A percentile compares a stretch with the other conserved stretches of the same genome.
Evolutionary conservation across 495 filamentous ascomycete genomes (phyloP).

Genomic region (Endocarpon pusillum): DNA sequence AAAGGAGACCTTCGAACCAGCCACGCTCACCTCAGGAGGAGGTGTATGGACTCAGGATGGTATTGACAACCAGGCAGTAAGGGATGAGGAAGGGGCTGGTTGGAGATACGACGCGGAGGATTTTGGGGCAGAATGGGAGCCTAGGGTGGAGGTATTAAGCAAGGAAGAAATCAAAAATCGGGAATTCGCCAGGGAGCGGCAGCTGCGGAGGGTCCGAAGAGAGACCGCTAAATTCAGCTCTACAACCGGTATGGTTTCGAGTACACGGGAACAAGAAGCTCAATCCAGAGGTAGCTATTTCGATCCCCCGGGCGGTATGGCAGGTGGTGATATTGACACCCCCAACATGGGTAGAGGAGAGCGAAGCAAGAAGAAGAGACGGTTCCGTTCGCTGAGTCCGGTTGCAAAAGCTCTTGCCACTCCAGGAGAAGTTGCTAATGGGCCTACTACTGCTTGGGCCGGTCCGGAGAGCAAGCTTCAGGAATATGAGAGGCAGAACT

Average conservation of each 20-base stretch:
- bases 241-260: slow-evolving; percentile 54
- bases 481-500: slow-evolving; percentile 50
- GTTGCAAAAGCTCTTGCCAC: slow-evolving; percentile 41
- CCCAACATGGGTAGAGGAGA: slow-evolving; percentile 77
- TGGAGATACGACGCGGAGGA: slow-evolving; percentile 91
- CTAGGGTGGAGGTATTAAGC: slow-evolving; percentile 70
- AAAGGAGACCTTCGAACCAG: slow-evolving; percentile 88
- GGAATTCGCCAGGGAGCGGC: slow-evolving; percentile 83
- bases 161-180: slow-evolving; percentile 98
- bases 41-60: slow-evolving; percentile 51
- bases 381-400: slow-evolving; percentile 80
- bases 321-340: slow-evolving; percentile 29
- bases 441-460: slow-evolving; percentile 48
- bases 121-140: slow-evolving; percentile 83
- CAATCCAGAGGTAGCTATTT: slow-evolving; percentile 38
- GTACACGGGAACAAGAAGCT: slow-evolving; percentile 41
- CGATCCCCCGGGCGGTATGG: slow-evolving; percentile 30
- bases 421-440: slow-evolving; percentile 55
- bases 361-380: slow-evolving; percentile 80
- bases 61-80: slow-evolving; percentile 81
- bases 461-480: slow-evolving; percentile 44
- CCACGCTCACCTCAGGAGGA: slow-evolving; percentile 27
- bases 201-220: slow-evolving; percentile 68
- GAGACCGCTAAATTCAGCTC: slow-evolving; percentile 88
- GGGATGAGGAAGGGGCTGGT: slow-evolving; percentile 54